phyloP scores from a whole-genome alignment of 2,329 filamentous ascomycete species.

The Colletotrichum eremochloae region DNA sequence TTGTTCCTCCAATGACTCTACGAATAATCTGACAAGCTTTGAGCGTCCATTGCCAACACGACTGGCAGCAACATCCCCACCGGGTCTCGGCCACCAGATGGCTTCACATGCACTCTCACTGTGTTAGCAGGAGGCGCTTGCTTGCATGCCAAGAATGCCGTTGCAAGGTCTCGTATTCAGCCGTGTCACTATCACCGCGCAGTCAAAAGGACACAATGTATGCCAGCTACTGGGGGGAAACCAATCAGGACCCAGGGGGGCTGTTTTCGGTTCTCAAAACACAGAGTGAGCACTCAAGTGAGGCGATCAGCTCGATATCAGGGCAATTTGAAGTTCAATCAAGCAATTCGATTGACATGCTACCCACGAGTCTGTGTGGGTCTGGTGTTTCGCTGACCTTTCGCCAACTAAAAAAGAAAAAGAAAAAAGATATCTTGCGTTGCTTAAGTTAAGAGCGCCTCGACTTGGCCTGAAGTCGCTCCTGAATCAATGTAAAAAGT shows the following conservation, averaged over 20 bases:
- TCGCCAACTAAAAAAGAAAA: neutral
- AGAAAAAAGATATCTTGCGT: too few species aligned
- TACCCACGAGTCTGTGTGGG: neutral
- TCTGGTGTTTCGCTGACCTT: too few species aligned
- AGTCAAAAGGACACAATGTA: neutral
- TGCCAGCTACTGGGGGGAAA: neutral
- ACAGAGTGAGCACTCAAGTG: neutral
- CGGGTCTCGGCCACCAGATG: neutral
- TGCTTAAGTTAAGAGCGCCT: neutral
- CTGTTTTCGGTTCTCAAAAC: too few species aligned
- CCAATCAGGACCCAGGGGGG: neutral
- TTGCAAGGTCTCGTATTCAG: conserved; percentile 1
- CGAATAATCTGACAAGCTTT: conserved; percentile 19
- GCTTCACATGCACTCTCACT: conserved; percentile 11
- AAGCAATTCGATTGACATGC: neutral
- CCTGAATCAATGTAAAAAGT: neutral
- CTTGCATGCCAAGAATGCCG: conserved; percentile 30
- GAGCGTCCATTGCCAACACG: conserved; percentile 4
- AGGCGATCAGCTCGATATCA: too few species aligned
- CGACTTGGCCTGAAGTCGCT: neutral
- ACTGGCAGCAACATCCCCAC: neutral
- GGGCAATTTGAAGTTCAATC: neutral
- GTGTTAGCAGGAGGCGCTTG: conserved; percentile 12
- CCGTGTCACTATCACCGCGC: neutral
- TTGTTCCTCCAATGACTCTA: conserved; percentile 5